Percentiles rank a stretch among this genome's conserved stretches.
These are phyloP conservation scores for Lactarius psammicola DNA, from an alignment of 768 basidiomycete genomes.

Conservation along the genomic window DNA sequence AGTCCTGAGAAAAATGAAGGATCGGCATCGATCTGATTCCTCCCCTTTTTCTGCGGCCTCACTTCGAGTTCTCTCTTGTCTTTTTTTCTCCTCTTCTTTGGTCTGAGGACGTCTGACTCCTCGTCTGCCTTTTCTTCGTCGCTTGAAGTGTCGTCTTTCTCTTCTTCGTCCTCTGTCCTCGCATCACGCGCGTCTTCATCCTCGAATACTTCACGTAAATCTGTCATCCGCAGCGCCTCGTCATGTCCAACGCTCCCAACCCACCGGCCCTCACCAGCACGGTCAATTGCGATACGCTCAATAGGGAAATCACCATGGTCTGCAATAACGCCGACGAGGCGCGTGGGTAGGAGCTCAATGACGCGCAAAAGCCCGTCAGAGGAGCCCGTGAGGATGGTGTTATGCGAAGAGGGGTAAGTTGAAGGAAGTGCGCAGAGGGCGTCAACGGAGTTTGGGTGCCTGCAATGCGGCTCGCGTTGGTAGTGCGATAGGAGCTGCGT, in stretches of 20 bases:
- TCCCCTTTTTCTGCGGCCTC: conserved; percentile 56
- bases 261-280: conserved; percentile 66
- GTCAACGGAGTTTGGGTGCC: conserved; percentile 90
- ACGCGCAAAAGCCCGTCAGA: conserved; percentile 90
- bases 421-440: conserved; percentile 74
- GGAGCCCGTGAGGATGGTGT: conserved; percentile 81
- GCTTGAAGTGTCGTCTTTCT: conserved; percentile 31
- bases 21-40: conserved; percentile 56
- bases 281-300: conserved; percentile 75
- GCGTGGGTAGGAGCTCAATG: conserved; percentile 84
- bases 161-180: conserved; percentile 29
- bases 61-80: conserved; percentile 47
- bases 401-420: conserved; percentile 60
- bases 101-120: conserved; percentile 34
- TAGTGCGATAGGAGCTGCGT: conserved; percentile 16
- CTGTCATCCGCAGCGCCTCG: conserved; percentile 78
- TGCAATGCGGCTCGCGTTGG: conserved; percentile 34
- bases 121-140: conserved; percentile 30
- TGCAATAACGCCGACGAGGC: conserved; percentile 84
- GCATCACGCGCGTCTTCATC: conserved; percentile 44
- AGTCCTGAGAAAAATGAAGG: conserved; percentile 67
- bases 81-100: conserved; percentile 56
- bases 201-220: conserved; percentile 74
- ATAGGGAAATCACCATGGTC: conserved; percentile 93
- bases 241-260: conserved; percentile 94